These are phyloP conservation scores for Fusarium burgessii DNA, from an alignment of 2,329 filamentous ascomycete species.

Conservation along the genomic window DNA sequence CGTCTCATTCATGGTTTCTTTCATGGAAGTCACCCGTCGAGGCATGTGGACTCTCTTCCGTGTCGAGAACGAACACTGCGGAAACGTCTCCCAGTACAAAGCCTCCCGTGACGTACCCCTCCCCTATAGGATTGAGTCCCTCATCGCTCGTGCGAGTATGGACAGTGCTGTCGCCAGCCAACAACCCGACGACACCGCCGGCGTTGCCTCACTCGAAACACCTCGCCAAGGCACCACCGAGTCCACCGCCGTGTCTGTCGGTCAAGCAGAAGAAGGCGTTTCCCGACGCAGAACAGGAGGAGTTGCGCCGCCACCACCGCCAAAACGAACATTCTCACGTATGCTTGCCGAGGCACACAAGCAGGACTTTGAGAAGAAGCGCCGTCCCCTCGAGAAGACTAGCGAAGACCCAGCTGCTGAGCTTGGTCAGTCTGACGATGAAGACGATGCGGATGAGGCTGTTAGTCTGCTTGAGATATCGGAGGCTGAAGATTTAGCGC, in stretches of 20 bases:
- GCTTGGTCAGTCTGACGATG: conserved; percentile 51
- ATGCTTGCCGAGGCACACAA: conserved; percentile 87
- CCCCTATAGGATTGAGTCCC: conserved; percentile 75
- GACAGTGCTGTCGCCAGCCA: conserved; percentile 45
- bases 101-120: conserved; percentile 89
- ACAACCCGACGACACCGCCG: background rate
- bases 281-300: conserved; percentile 52
- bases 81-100: conserved; percentile 90
- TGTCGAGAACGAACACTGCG: conserved; percentile 97
- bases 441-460: conserved; percentile 48
- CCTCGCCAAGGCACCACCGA: conserved; percentile 36
- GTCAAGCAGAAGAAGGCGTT: conserved; percentile 37
- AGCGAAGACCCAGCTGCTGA: conserved; percentile 42
- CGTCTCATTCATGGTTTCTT: conserved; percentile 80
- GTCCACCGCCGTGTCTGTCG: conserved; percentile 32
- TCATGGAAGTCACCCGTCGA: conserved; percentile 85
- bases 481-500: conserved; percentile 43
- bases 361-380: conserved; percentile 90
- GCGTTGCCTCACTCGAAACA: conserved; percentile 6
- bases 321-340: conserved; percentile 58
- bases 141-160: conserved; percentile 57
- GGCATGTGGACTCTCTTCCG: conserved; percentile 94
- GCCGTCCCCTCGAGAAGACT: conserved; percentile 52
- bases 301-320: conserved; percentile 46
- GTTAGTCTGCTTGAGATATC: conserved; percentile 46